These are phyloP conservation scores for Lentinula sp. DNA, from an alignment of 768 basidiomycete genomes.

Conservation along the genomic window DNA sequence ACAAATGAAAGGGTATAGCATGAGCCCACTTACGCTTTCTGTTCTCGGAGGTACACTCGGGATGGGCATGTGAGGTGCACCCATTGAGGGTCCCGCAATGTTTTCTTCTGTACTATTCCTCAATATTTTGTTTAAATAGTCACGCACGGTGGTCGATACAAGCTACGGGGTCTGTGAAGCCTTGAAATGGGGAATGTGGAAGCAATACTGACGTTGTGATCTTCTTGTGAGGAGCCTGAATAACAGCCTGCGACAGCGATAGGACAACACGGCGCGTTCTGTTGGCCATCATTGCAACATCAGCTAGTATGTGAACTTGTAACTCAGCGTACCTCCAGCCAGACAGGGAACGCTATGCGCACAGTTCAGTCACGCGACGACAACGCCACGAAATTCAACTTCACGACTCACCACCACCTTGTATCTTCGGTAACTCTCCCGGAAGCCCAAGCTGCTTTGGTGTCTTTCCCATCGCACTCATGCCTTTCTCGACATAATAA, in stretches of 20 bases:
- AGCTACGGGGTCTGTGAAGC: slow-evolving; percentile 32
- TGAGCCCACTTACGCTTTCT: neutral
- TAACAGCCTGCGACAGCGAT: slow-evolving; percentile 75
- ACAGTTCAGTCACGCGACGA: neutral
- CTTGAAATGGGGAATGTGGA: neutral
- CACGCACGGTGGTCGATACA: slow-evolving; percentile 57
- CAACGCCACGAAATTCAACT: neutral
- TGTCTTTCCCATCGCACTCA: slow-evolving; percentile 78
- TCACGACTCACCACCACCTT: slow-evolving; percentile 65
- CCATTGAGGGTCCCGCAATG: slow-evolving; percentile 18
- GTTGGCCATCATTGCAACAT: neutral
- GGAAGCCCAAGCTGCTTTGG: slow-evolving; percentile 67
- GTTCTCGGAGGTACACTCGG: slow-evolving; percentile 11
- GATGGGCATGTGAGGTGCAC: slow-evolving; percentile 21
- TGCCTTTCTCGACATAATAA: slow-evolving; percentile 83
- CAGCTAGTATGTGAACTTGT: slow-evolving; percentile 1
- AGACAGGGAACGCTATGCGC: slow-evolving; percentile 70
- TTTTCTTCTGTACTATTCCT: slow-evolving; percentile 23
- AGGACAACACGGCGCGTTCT: slow-evolving; percentile 83
- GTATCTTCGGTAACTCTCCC: slow-evolving; percentile 48
- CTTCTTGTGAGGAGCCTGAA: slow-evolving; percentile 76
- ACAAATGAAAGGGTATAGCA: slow-evolving; percentile 11
- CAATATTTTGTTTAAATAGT: slow-evolving; percentile 60
- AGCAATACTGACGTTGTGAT: slow-evolving; percentile 55
- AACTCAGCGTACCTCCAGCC: slow-evolving; percentile 56